phyloP scores from a whole-genome alignment of 2,329 filamentous ascomycete species.

The Pseudogymnoascus sp. region DNA sequence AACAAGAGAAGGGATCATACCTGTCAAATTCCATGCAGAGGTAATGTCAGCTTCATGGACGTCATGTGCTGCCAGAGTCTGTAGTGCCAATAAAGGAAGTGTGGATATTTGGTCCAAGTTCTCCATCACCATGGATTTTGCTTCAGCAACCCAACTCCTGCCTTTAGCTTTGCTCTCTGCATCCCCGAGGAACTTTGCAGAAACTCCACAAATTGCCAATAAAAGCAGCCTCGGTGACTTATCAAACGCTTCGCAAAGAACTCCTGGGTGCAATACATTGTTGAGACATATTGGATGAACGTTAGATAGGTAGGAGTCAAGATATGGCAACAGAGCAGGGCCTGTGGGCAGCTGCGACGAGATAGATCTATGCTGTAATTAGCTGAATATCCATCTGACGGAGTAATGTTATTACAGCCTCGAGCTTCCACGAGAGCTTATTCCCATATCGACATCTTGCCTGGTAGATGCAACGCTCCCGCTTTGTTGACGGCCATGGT shows the following conservation, averaged over 20 bases:
- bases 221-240: background rate
- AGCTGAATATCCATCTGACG: background rate
- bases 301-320: constrained; percentile 8
- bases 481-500: background rate
- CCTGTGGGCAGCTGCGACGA: background rate
- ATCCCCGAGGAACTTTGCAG: constrained; percentile 8
- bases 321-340: background rate
- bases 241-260: constrained; percentile 6
- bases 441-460: background rate
- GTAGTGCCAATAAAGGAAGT: background rate
- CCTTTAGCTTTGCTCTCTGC: background rate
- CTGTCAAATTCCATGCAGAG: constrained; percentile 9
- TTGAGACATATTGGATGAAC: constrained; percentile 8
- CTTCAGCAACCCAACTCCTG: constrained; percentile 7
- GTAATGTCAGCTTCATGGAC: constrained; percentile 8
- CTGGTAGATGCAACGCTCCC: background rate
- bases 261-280: constrained; percentile 6
- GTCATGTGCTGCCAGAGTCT: constrained; percentile 1
- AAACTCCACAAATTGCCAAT: constrained; percentile 4
- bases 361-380: background rate
- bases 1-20: background rate
- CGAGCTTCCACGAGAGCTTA: background rate
- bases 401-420: background rate
- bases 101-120: constrained; percentile 4
- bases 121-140: background rate